These are phyloP conservation scores for Dactylonectria macrodidyma DNA, from an alignment of 2,329 filamentous ascomycete species.

Conservation along the genomic window DNA sequence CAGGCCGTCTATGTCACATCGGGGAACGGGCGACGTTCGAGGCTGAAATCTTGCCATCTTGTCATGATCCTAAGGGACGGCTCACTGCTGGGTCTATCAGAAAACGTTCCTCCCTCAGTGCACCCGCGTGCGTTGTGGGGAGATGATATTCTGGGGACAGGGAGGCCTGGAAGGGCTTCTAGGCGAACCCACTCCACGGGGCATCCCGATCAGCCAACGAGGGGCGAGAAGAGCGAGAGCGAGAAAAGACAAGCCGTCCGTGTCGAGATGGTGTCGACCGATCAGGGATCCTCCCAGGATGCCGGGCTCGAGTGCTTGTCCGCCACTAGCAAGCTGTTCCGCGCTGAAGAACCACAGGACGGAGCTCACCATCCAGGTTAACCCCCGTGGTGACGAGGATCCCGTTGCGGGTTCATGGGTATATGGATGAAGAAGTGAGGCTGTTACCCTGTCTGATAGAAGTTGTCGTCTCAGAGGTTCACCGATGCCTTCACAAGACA, in stretches of 20 bases:
- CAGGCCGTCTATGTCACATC: conserved; percentile 17
- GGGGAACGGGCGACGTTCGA: conserved; percentile 6
- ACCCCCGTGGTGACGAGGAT: neutral
- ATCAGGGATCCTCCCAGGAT: conserved; percentile 13
- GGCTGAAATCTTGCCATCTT: neutral
- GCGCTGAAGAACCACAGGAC: conserved; percentile 2
- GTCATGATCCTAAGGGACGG: neutral
- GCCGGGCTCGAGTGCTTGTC: neutral
- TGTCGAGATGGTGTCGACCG: conserved; percentile 12
- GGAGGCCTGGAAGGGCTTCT: conserved; percentile 1
- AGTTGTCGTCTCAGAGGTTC: neutral
- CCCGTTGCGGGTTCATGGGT: conserved; percentile 11
- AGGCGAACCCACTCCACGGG: conserved; percentile 5
- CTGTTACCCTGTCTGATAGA: neutral
- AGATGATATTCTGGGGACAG: conserved; percentile 18
- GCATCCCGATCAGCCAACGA: conserved; percentile 15
- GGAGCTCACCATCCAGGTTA: neutral
- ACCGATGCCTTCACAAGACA: neutral
- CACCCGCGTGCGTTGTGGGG: conserved; percentile 15
- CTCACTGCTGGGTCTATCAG: neutral
- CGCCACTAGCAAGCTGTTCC: neutral
- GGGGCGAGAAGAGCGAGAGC: neutral
- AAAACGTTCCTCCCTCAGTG: neutral
- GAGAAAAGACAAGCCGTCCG: neutral
- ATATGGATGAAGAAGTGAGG: neutral